A percentile compares a stretch with the other conserved stretches of the same genome.
Evolutionary conservation across 1,284 basidiomycete genomes (phyloP).

Genomic region (Omphalotus olearius): DNA sequence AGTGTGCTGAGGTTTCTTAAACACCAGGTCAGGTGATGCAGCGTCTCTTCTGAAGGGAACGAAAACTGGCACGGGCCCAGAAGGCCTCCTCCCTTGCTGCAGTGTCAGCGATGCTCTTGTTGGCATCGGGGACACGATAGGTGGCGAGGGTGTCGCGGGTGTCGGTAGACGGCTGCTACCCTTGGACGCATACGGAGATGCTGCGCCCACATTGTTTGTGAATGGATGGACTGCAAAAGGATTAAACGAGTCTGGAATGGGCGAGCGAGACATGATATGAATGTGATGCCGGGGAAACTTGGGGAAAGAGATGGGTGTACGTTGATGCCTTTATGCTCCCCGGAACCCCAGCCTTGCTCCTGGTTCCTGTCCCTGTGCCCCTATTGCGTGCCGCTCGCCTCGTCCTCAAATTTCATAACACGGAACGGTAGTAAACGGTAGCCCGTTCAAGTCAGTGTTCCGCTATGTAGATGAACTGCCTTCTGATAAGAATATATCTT

Average conservation of each 20-base stretch:
- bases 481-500: no score
- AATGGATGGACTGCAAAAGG: conserved; percentile 58
- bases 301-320: background rate
- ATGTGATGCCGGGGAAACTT: background rate
- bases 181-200: conserved; percentile 23
- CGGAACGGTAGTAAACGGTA: no score
- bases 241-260: conserved; percentile 45
- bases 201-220: conserved; percentile 50
- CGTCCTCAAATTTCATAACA: no score
- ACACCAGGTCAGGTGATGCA: conserved; percentile 53
- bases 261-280: conserved; percentile 25
- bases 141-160: background rate
- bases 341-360: no score
- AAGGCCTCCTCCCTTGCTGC: background rate
- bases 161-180: background rate
- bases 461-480: no score
- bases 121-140: conserved; percentile 15
- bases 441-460: no score
- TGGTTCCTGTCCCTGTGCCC: no score
- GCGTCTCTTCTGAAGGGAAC: conserved; percentile 51
- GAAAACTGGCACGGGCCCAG: conserved; percentile 38
- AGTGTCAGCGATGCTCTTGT: conserved; percentile 2
- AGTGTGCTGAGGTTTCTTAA: conserved; percentile 35
- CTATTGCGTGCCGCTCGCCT: no score
- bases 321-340: no score